Evolutionary conservation across 225 moss, liverwort and hornwort genomes (phyloP), one percentile per base, ranked within the genome.

Genomic region (Physcomitrellopsis africana): DNA sequence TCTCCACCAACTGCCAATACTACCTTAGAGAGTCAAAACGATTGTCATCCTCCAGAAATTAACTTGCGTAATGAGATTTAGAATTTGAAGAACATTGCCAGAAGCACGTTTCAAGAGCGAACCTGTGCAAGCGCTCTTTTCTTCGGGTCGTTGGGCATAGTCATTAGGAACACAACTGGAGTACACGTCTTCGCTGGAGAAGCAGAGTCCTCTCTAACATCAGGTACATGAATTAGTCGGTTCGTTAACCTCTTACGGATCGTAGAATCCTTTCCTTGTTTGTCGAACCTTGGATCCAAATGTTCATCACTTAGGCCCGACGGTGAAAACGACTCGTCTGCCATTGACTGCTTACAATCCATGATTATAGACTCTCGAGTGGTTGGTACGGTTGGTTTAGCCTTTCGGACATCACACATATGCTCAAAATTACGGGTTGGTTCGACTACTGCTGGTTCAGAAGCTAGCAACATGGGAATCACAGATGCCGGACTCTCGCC

Each of bases 61-160:
- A 1, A 26, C 27, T 3, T 9, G 67, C 48, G 20, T 58, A 22
- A 48, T 48, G 5, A 5, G 58, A 2, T 37, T 37, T 7, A 37
- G 1, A 37, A 37, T 4, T 4, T 37, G 32, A 37, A 7, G 7
- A 4, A 37, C 32, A 37, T 37, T 37, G 4, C 4, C 15, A 49
- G 9, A 3, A 60, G 42, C 45, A n/a, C 0, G 9, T 52, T 27
- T 59, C 10, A 2, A 23, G 17, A 32, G 52, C 63, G 19, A 76
- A 96, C 96, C 93, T 90, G 84, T 16, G 81, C 86, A 53, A 93
- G 85, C 69, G 87, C 85, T 53, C 57, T 78, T 73, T 88, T 93
- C 60, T 87, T 87, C 11, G 80, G 84, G 26, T 89, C 92, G 19
- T 90, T 83, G 11, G 87, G 81, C 87, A 87, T 90, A 73, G 82